Percentiles rank a stretch among this genome's conserved stretches.
phyloP scores from a whole-genome alignment of 345 rosid species.

The Boechera retrofracta region DNA sequence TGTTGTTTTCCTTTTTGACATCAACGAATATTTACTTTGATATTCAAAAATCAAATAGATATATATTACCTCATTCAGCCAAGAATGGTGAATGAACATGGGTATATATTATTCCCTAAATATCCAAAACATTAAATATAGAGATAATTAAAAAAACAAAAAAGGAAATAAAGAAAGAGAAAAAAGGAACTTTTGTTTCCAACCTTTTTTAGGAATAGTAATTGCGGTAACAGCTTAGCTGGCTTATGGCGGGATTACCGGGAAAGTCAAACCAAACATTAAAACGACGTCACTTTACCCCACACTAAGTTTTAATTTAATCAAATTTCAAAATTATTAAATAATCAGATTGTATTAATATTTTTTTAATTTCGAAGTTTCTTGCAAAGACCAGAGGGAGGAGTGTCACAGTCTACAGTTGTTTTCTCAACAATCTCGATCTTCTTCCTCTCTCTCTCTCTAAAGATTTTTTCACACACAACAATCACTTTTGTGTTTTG shows the following conservation, averaged over 20 bases:
- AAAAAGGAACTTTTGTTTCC: slow-evolving; percentile 21
- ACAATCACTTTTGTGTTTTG: slow-evolving; percentile 24
- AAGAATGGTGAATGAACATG: neutral
- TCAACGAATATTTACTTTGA: no score
- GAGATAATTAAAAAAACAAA: neutral
- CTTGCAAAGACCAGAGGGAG: slow-evolving; percentile 24
- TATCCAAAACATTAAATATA: neutral
- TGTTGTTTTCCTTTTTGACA: no score
- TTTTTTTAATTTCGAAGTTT: slow-evolving; percentile 28
- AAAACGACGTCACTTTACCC: slow-evolving; percentile 37
- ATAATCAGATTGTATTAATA: neutral
- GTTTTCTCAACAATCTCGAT: slow-evolving; percentile 48
- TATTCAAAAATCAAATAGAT: no score
- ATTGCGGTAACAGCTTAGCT: slow-evolving; percentile 36
- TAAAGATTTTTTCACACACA: slow-evolving; percentile 13
- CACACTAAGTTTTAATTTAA: neutral
- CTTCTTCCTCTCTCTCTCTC: slow-evolving; percentile 29
- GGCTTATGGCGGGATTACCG: slow-evolving; percentile 19
- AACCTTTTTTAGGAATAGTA: slow-evolving; percentile 41
- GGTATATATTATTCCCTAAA: no score
- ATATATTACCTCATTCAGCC: neutral
- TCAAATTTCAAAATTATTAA: neutral
- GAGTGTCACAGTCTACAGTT: slow-evolving; percentile 44
- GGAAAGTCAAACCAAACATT: slow-evolving; percentile 29
- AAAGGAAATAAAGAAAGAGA: neutral